A percentile compares a stretch with the other conserved stretches of the same genome.
Evolutionary conservation across 441 rosid genomes (phyloP).

Genomic region (Dalechampia spathulata): DNA sequence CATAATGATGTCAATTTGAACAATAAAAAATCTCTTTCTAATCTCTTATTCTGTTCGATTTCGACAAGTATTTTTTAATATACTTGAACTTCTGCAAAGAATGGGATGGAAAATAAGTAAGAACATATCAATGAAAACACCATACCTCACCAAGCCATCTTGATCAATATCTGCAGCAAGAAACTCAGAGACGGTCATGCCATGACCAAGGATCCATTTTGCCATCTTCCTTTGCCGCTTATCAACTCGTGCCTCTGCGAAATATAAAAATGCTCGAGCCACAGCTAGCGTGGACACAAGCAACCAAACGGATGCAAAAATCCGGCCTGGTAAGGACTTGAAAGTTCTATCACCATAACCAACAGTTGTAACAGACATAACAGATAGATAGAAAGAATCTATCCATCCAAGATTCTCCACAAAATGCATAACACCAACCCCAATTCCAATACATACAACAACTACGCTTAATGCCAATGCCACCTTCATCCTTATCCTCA

Average conservation of each 20-base stretch:
- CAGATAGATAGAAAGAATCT: conserved; percentile 81
- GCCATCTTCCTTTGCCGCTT: conserved; percentile 74
- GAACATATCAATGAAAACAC: not conserved
- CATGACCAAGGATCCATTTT: conserved; percentile 78
- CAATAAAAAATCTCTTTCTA: too few relatives aligned
- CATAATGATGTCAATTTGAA: too few relatives aligned
- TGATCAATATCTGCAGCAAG: conserved; percentile 85
- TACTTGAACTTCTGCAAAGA: too few relatives aligned
- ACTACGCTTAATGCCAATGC: conserved; percentile 82
- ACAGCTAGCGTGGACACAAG: conserved; percentile 83
- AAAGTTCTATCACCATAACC: conserved; percentile 86
- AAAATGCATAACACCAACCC: conserved; percentile 74
- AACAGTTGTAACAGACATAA: conserved; percentile 95
- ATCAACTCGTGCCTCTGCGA: conserved; percentile 92
- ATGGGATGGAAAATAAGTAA: not conserved
- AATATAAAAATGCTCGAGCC: conserved; percentile 68
- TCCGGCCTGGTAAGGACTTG: conserved; percentile 53
- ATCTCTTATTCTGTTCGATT: too few relatives aligned
- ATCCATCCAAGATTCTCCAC: conserved; percentile 78
- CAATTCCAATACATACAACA: conserved; percentile 73
- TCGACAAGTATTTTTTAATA: too few relatives aligned
- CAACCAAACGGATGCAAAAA: conserved; percentile 84
- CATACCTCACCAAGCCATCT: conserved; percentile 77
- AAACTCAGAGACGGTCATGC: conserved; percentile 84
- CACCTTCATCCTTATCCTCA: conserved; percentile 96